Percentiles rank a stretch among this genome's conserved stretches.
Evolutionary conservation across 2,329 filamentous ascomycete species (phyloP).

Genomic region (Anthostomella pinea): DNA sequence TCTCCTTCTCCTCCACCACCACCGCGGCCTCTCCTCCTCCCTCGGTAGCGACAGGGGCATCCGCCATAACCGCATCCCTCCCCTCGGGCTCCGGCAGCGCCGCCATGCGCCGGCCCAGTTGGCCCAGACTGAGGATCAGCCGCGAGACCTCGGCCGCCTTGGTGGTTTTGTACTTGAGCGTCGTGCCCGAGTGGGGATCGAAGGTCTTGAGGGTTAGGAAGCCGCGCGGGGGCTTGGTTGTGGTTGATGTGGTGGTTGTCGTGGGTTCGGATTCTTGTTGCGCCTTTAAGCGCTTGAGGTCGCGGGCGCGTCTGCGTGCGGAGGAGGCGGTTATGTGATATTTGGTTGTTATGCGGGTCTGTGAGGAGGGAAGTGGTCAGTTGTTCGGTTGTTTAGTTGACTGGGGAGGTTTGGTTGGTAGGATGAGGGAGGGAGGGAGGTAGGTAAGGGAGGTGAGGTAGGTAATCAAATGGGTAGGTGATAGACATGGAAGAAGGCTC

Average conservation of each 20-base stretch:
- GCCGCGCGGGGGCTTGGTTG: conserved; percentile 49
- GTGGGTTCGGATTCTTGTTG: conserved; percentile 15
- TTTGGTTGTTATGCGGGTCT: conserved; percentile 91
- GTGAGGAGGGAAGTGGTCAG: too few species aligned
- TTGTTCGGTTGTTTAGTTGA: too few species aligned
- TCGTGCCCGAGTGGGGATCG: conserved; percentile 76
- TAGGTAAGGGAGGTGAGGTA: conserved; percentile 3
- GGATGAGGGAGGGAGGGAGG: not conserved
- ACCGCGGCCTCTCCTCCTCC: conserved; percentile 34
- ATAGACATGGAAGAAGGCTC: conserved; percentile 6
- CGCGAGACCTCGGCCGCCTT: conserved; percentile 88
- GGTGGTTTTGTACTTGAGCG: conserved; percentile 86
- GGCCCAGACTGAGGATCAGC: conserved; percentile 73
- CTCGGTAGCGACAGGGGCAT: conserved; percentile 31
- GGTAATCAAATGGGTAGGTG: conserved; percentile 1
- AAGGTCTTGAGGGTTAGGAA: conserved; percentile 84
- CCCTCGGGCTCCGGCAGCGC: conserved; percentile 43
- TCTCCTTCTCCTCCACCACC: conserved; percentile 22
- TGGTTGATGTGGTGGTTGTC: conserved; percentile 24
- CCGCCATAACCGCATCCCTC: conserved; percentile 42
- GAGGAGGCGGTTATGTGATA: conserved; percentile 66
- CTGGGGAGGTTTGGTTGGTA: conserved; percentile 13
- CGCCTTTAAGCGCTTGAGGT: conserved; percentile 12
- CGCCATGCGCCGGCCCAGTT: conserved; percentile 68
- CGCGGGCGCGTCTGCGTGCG: conserved; percentile 17